Evolutionary conservation across 2,329 filamentous ascomycete species (phyloP).

Genomic region (Colletotrichum acutatum): DNA sequence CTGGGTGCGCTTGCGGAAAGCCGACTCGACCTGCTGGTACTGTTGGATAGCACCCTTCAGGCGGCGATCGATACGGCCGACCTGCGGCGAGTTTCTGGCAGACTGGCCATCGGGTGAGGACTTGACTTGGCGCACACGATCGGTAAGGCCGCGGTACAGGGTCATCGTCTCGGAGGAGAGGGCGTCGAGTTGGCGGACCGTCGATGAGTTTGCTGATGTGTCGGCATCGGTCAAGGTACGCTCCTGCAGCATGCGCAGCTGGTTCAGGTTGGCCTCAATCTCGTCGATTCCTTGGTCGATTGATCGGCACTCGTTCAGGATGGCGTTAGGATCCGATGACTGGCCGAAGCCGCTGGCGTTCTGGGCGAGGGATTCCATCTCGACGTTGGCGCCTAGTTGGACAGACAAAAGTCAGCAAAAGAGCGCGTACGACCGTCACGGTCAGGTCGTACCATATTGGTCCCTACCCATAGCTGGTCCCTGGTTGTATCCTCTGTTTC

Average conservation of each 20-base stretch:
- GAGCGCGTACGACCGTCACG: conserved; percentile 21
- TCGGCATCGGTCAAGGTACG: conserved; percentile 80
- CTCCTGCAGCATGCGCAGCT: conserved; percentile 77
- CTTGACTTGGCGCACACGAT: conserved; percentile 85
- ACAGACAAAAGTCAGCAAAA: conserved; percentile 15
- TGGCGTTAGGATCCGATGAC: conserved; percentile 73
- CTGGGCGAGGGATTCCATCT: conserved; percentile 75
- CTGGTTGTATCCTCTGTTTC: conserved; percentile 39
- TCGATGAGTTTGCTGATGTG: conserved; percentile 72
- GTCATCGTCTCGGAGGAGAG: conserved; percentile 85
- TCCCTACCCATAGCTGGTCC: conserved; percentile 37
- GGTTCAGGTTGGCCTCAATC: conserved; percentile 77
- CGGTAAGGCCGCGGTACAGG: conserved; percentile 81
- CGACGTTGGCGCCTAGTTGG: conserved; percentile 63
- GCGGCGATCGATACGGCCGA: conserved; percentile 81
- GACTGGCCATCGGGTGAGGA: conserved; percentile 79
- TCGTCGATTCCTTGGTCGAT: conserved; percentile 82
- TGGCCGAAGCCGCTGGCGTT: conserved; percentile 59
- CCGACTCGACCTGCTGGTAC: conserved; percentile 83
- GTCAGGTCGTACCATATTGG: conserved; percentile 26
- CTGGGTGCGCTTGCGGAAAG: conserved; percentile 82
- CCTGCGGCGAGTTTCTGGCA: conserved; percentile 80
- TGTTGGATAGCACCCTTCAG: conserved; percentile 84
- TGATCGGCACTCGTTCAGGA: conserved; percentile 86
- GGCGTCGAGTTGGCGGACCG: conserved; percentile 76